Percentiles rank a stretch among this genome's conserved stretches.
Evolutionary conservation across 106 monocot genomes (phyloP).

Genomic region (Acorus gramineus): DNA sequence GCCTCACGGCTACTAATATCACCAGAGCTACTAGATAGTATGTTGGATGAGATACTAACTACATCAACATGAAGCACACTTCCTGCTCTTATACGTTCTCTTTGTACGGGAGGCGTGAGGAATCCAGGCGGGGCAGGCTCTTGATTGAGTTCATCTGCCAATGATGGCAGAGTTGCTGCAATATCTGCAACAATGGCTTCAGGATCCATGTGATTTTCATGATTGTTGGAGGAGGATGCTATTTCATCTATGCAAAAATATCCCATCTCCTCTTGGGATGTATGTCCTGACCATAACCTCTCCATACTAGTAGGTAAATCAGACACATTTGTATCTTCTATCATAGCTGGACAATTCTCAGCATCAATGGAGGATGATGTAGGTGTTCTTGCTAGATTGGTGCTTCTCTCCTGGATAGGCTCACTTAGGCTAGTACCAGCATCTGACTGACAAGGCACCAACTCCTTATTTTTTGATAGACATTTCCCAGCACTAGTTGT

Average conservation of each 20-base stretch:
- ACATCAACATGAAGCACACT: slow-evolving; percentile 52
- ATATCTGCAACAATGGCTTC: slow-evolving; percentile 5
- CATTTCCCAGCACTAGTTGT: slow-evolving; percentile 16
- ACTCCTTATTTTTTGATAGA: slow-evolving; percentile 23
- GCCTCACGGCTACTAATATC: slow-evolving; percentile 19
- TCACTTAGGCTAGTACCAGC: slow-evolving; percentile 3
- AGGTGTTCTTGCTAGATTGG: slow-evolving; percentile 35
- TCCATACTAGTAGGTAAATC: slow-evolving; percentile 2
- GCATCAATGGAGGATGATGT: slow-evolving; percentile 10
- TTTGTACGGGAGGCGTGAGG: neutral
- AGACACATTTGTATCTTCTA: slow-evolving; percentile 6
- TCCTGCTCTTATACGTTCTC: slow-evolving; percentile 15
- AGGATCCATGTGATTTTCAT: neutral
- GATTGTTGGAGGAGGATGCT: slow-evolving; percentile 1
- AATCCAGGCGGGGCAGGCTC: slow-evolving; percentile 10
- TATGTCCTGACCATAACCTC: slow-evolving; percentile 1
- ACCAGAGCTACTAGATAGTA: slow-evolving; percentile 12
- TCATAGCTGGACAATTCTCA: slow-evolving; percentile 1
- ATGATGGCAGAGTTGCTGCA: slow-evolving; percentile 5
- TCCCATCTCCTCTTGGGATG: slow-evolving; percentile 6
- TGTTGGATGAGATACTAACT: slow-evolving; percentile 39
- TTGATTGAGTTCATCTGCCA: slow-evolving; percentile 16
- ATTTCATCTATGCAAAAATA: neutral
- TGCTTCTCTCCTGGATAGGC: slow-evolving; percentile 5
- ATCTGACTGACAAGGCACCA: slow-evolving; percentile 15